Conservation (phyloP, 2,329 filamentous ascomycete species). For the Aureobasidium sp. region DNA sequence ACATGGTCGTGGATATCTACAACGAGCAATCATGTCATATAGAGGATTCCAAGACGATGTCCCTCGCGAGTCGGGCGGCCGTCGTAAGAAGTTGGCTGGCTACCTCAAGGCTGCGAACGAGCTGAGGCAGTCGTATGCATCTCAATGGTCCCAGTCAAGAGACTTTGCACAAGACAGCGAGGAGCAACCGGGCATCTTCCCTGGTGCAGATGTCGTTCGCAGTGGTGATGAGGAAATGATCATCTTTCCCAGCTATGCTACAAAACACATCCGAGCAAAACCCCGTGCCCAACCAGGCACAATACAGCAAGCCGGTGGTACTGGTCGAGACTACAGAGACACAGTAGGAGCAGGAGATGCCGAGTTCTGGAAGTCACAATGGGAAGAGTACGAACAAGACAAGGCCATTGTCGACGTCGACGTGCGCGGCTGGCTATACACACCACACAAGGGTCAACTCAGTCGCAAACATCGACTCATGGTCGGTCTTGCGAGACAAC, state of each 20-base stretch:
- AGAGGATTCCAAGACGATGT: constrained; percentile 30
- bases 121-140: constrained; percentile 59
- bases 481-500: constrained; percentile 74
- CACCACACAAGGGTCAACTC: constrained; percentile 75
- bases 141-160: constrained; percentile 36
- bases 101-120: constrained; percentile 67
- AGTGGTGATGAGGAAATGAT: constrained; percentile 88
- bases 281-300: constrained; percentile 30
- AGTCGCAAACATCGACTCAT: constrained; percentile 79
- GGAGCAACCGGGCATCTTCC: constrained; percentile 68
- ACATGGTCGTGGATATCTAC: constrained; percentile 24
- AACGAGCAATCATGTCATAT: constrained; percentile 27
- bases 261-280: constrained; percentile 54
- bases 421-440: constrained; percentile 91
- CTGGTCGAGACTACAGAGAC: constrained; percentile 37
- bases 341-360: constrained; percentile 49
- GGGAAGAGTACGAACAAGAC: constrained; percentile 72
- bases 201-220: constrained; percentile 72
- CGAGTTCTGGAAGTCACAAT: constrained; percentile 71
- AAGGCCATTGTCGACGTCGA: constrained; percentile 89
- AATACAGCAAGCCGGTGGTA: constrained; percentile 33
- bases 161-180: constrained; percentile 29
- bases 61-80: constrained; percentile 55
- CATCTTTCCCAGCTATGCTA: constrained; percentile 88
- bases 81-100: constrained; percentile 69